phyloP scores from a whole-genome alignment of 768 basidiomycete species.

The Lactarius pseudohatsudake region DNA sequence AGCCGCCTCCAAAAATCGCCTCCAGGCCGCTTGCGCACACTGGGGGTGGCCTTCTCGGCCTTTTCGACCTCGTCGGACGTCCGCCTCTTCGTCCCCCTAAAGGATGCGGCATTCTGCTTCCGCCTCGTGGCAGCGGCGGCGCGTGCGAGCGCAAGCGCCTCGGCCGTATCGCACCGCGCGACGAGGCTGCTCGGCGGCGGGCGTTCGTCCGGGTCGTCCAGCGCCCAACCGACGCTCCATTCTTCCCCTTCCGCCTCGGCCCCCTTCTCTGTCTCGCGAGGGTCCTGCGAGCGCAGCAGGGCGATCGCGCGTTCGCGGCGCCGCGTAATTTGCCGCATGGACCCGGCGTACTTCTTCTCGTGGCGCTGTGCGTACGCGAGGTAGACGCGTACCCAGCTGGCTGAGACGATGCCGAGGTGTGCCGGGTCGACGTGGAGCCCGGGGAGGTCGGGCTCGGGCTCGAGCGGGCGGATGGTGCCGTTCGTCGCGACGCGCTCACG shows the following conservation, averaged over 20 bases:
- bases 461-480: constrained; percentile 78
- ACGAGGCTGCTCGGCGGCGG: constrained; percentile 94
- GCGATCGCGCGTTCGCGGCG: constrained; percentile 62
- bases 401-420: constrained; percentile 71
- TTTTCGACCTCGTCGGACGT: neutral
- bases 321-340: constrained; percentile 58
- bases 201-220: constrained; percentile 66
- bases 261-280: neutral
- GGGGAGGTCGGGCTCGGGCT: constrained; percentile 62
- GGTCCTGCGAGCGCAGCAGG: constrained; percentile 2
- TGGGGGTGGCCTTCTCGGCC: neutral
- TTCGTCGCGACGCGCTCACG: constrained; percentile 83
- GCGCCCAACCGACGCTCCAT: constrained; percentile 84
- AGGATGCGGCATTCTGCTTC: neutral
- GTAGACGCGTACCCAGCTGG: constrained; percentile 72
- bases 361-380: constrained; percentile 57
- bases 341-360: constrained; percentile 63
- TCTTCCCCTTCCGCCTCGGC: constrained; percentile 38
- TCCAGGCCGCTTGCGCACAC: neutral
- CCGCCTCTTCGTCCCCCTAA: neutral
- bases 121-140: constrained; percentile 34
- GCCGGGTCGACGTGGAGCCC: constrained; percentile 64
- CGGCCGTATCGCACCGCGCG: constrained; percentile 77
- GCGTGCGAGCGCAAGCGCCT: constrained; percentile 66
- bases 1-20: neutral